Conservation (phyloP, 768 basidiomycete species). For the Nidula microcarpa region DNA sequence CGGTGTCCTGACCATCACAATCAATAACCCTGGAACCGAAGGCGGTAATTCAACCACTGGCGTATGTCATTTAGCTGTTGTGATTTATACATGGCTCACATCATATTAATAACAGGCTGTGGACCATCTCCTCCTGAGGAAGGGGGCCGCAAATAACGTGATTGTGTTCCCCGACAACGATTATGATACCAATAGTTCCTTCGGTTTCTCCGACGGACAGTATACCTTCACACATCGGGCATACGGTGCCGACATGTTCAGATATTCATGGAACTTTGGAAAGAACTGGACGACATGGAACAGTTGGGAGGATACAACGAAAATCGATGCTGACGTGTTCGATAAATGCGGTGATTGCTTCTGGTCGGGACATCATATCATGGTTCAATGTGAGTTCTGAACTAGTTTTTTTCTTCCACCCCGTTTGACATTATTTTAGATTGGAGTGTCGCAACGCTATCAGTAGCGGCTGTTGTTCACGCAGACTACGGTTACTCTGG, state of each 20-base stretch:
- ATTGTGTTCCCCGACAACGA: constrained; percentile 87
- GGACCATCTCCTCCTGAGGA: constrained; percentile 80
- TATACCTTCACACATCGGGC: constrained; percentile 83
- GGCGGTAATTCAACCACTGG: constrained; percentile 45
- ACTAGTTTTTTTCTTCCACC: not conserved
- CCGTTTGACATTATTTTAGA: constrained; percentile 37
- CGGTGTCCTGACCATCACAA: constrained; percentile 72
- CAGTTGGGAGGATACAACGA: constrained; percentile 71
- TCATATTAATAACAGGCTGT: constrained; percentile 33
- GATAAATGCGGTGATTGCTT: constrained; percentile 40
- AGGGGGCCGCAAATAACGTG: constrained; percentile 70
- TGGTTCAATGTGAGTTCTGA: constrained; percentile 74
- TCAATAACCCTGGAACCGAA: constrained; percentile 51
- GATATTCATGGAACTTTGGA: constrained; percentile 87
- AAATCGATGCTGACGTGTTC: constrained; percentile 59
- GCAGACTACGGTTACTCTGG: constrained; percentile 65
- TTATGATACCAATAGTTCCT: constrained; percentile 58
- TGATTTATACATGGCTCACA: constrained; percentile 5
- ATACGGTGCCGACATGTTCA: constrained; percentile 81
- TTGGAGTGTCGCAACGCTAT: constrained; percentile 68
- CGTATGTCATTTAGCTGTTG: constrained; percentile 34
- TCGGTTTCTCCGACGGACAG: constrained; percentile 54
- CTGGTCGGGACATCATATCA: constrained; percentile 84
- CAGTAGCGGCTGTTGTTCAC: constrained; percentile 67
- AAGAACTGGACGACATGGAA: constrained; percentile 81